Conservation (phyloP, 495 filamentous ascomycete species). For the Chaetomium fimeti region DNA sequence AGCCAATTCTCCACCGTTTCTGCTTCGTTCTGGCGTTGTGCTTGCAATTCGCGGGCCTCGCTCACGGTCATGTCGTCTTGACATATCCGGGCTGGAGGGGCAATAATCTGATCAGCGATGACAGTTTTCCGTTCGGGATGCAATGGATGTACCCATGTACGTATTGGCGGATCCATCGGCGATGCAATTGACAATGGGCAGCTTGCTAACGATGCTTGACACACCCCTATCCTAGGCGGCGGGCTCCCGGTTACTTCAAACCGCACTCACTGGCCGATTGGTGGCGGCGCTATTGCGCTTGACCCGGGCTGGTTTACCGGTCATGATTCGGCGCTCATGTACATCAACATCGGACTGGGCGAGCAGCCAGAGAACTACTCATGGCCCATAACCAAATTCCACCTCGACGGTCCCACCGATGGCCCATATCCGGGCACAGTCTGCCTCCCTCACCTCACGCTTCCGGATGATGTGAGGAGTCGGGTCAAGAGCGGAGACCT, state of each 20-base stretch:
- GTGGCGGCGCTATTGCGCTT: constrained; percentile 74
- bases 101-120: neutral
- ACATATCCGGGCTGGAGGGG: constrained; percentile 5
- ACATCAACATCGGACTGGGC: constrained; percentile 87
- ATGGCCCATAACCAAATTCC: constrained; percentile 69
- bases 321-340: constrained; percentile 75
- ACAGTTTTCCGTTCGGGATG: constrained; percentile 1
- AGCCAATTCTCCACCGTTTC: neutral
- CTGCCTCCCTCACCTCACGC: constrained; percentile 77
- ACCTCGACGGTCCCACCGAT: constrained; percentile 74
- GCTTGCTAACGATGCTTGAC: neutral
- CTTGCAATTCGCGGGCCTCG: neutral
- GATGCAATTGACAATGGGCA: neutral
- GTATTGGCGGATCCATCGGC: neutral
- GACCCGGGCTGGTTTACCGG: constrained; percentile 91
- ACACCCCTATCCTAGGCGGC: constrained; percentile 59
- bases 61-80: neutral
- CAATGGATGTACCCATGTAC: constrained; percentile 6
- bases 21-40: neutral
- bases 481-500: constrained; percentile 64
- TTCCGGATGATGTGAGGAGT: constrained; percentile 63
- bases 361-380: constrained; percentile 61
- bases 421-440: constrained; percentile 74
- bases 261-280: constrained; percentile 82
- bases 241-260: constrained; percentile 74